Percentiles rank a stretch among this genome's conserved stretches.
Evolutionary conservation across 208 protist genomes (phyloP).

Genomic region (Leptomonas seymouri): DNA sequence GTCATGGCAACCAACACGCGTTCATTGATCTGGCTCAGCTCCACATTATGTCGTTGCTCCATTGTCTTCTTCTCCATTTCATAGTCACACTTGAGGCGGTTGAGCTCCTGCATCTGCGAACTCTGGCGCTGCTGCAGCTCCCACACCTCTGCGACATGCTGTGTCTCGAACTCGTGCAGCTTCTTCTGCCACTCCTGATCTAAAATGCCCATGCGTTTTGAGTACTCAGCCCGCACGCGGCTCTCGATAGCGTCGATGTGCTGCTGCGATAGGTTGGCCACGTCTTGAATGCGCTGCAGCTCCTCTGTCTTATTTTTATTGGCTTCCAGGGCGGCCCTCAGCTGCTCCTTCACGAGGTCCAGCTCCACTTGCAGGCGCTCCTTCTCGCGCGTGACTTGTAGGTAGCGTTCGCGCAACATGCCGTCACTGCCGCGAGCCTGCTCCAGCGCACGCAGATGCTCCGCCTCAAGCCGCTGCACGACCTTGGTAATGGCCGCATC

Average conservation of each 20-base stretch:
- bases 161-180: conserved; percentile 62
- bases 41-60: conserved; percentile 78
- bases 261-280: conserved; percentile 48
- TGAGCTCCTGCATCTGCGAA: conserved; percentile 38
- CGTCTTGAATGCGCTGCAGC: conserved; percentile 42
- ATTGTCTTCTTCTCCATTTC: conserved; percentile 55
- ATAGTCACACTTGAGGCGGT: conserved; percentile 39
- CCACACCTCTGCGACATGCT: conserved; percentile 59
- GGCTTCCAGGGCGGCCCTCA: conserved; percentile 42
- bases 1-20: conserved; percentile 80
- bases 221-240: conserved; percentile 52
- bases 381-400: conserved; percentile 62
- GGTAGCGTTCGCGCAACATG: conserved; percentile 64
- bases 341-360: conserved; percentile 65
- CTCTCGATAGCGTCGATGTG: conserved; percentile 61
- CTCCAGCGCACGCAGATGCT: conserved; percentile 62
- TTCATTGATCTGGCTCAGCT: conserved; percentile 85
- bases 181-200: conserved; percentile 75
- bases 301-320: conserved; percentile 56
- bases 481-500: conserved; percentile 74
- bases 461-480: conserved; percentile 63
- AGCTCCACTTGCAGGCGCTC: conserved; percentile 76
- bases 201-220: conserved; percentile 51
- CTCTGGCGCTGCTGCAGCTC: conserved; percentile 53
- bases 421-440: conserved; percentile 58